These are phyloP conservation scores for Bryopsis sp. DNA, from an alignment of 139 green algal genomes.

Conservation along the genomic window DNA sequence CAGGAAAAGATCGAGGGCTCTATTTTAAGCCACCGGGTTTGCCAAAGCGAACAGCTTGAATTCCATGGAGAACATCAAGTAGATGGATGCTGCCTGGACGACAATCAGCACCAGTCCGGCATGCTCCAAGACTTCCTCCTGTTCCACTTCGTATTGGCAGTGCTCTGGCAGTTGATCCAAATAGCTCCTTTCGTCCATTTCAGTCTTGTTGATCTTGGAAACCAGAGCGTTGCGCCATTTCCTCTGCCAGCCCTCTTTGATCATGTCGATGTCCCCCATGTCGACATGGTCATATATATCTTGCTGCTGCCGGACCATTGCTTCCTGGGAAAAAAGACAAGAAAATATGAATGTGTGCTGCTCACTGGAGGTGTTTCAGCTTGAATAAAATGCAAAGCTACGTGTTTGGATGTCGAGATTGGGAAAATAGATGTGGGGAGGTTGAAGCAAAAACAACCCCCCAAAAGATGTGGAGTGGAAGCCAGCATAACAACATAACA, in stretches of 20 bases:
- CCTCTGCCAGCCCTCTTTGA: background rate
- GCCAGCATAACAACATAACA: too few species aligned
- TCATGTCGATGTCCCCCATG: background rate
- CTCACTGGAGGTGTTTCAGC: too few species aligned
- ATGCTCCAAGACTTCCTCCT: background rate
- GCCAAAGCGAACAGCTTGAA: background rate
- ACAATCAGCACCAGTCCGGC: background rate
- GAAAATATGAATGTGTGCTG: too few species aligned
- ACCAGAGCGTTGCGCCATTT: background rate
- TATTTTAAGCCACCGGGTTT: too few species aligned
- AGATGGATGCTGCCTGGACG: background rate
- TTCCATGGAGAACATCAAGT: background rate
- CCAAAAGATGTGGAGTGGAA: too few species aligned
- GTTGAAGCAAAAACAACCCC: too few species aligned
- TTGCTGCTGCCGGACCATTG: background rate
- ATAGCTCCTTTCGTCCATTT: background rate
- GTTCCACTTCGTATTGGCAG: background rate
- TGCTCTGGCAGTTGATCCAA: background rate
- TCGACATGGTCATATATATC: background rate
- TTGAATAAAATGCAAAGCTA: too few species aligned
- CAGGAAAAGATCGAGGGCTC: too few species aligned
- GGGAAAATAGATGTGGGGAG: too few species aligned
- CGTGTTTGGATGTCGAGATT: too few species aligned
- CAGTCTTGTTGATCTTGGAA: background rate
- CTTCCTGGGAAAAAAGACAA: too few species aligned